Evolutionary conservation across 306 rosid species (phyloP).

Genomic region (Cucurbita pepo): DNA sequence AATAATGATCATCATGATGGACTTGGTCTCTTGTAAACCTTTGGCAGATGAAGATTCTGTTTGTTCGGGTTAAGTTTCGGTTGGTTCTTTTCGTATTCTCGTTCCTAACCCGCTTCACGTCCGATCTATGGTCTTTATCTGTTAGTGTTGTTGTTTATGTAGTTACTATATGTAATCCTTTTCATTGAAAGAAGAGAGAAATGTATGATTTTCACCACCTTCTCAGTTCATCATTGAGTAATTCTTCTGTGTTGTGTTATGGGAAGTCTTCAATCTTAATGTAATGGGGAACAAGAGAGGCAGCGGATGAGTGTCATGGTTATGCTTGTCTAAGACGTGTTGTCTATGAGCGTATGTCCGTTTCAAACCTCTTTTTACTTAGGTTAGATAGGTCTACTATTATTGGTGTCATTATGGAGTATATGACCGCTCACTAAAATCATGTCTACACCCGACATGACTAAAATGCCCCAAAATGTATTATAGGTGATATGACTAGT

Average conservation of each 20-base stretch:
- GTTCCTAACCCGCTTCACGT: neutral
- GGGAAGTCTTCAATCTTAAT: neutral
- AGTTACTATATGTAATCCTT: neutral
- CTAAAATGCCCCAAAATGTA: too few relatives aligned
- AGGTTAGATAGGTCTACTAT: too few relatives aligned
- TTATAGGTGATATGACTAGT: too few relatives aligned
- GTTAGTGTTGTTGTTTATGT: neutral
- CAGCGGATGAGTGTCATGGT: too few relatives aligned
- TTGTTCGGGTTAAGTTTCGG: conserved; percentile 11
- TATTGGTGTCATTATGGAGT: too few relatives aligned
- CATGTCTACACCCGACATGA: too few relatives aligned
- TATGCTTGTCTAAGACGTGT: too few relatives aligned
- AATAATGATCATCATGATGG: neutral
- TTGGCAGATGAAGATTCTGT: conserved; percentile 12
- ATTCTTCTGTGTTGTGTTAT: neutral
- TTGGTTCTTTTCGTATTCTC: neutral
- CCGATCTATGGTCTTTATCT: neutral
- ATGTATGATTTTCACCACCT: neutral
- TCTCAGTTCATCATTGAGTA: neutral
- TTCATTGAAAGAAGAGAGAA: neutral
- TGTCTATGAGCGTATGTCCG: too few relatives aligned
- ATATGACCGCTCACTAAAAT: too few relatives aligned
- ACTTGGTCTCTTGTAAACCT: neutral
- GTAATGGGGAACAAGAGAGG: neutral
- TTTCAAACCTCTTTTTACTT: too few relatives aligned